Conservation (phyloP, 2,329 filamentous ascomycete species). For the Ceratocystis harringtonii region DNA sequence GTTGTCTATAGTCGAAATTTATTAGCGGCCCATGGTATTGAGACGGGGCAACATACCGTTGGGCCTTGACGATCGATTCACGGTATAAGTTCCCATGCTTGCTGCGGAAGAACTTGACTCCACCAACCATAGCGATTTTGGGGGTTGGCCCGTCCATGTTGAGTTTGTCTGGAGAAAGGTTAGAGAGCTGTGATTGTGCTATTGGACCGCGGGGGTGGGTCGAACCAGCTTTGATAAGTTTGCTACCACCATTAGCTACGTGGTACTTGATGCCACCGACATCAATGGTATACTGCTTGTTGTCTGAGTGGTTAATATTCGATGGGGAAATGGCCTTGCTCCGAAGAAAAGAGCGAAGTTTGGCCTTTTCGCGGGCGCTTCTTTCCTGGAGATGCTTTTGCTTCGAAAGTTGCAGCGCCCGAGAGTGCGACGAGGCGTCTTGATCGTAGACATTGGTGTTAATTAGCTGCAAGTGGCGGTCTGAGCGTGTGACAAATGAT, state of each 20-base stretch:
- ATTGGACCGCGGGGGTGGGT: constrained; percentile 16
- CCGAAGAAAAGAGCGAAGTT: constrained; percentile 10
- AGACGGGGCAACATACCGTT: constrained; percentile 45
- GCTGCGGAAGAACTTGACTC: constrained; percentile 70
- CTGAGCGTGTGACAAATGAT: constrained; percentile 54
- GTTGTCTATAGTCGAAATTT: constrained; percentile 27
- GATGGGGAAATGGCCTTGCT: constrained; percentile 1
- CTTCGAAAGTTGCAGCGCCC: constrained; percentile 21
- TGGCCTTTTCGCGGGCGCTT: constrained; percentile 8
- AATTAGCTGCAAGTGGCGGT: constrained; percentile 69
- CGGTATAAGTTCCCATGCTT: constrained; percentile 79
- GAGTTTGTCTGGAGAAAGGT: constrained; percentile 29
- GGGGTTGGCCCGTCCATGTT: constrained; percentile 46
- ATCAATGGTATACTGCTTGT: constrained; percentile 15
- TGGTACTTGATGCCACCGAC: constrained; percentile 61
- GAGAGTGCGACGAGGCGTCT: constrained; percentile 19
- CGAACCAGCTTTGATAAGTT: constrained; percentile 63
- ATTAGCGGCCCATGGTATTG: constrained; percentile 27
- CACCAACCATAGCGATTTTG: constrained; percentile 55
- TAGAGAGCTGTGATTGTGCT: constrained; percentile 26
- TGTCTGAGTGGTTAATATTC: constrained; percentile 6
- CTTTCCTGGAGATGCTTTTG: constrained; percentile 6
- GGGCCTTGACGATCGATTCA: constrained; percentile 56
- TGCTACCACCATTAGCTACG: constrained; percentile 64
- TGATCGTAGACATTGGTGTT: constrained; percentile 46